Evolutionary conservation across 345 rosid genomes (phyloP).

Genomic region (Bruguiera parviflora): DNA sequence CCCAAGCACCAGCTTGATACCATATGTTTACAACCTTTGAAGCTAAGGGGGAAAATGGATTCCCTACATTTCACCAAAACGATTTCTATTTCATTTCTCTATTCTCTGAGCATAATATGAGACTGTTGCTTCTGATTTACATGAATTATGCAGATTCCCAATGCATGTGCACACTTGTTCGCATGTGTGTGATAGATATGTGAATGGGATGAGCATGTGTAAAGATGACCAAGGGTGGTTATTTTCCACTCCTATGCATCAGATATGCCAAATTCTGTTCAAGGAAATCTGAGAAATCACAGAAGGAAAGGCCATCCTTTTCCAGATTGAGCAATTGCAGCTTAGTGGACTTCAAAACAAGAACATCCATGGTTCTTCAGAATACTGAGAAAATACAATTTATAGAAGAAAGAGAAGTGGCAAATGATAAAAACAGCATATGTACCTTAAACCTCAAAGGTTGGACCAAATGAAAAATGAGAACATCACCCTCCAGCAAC

Average conservation of each 20-base stretch:
- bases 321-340: not conserved
- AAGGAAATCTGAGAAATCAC: not conserved
- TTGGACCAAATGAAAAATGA: conserved; percentile 40
- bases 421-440: not conserved
- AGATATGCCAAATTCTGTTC: not conserved
- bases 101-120: not conserved
- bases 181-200: not conserved
- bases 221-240: not conserved
- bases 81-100: not conserved
- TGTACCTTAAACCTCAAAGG: conserved; percentile 42
- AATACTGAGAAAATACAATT: not conserved
- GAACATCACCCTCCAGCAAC: conserved; percentile 43
- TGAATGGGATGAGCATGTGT: too few species aligned
- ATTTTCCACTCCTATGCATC: not conserved
- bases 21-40: not conserved
- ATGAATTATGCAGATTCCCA: not conserved
- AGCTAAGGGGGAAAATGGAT: not conserved
- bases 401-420: not conserved
- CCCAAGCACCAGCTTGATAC: not conserved
- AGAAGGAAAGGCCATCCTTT: not conserved
- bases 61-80: not conserved
- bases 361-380: not conserved
- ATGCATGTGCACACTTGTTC: not conserved
- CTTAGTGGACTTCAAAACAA: not conserved
- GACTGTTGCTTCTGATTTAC: not conserved